Percentiles rank a stretch among this genome's conserved stretches.
Conservation (phyloP, 1,139 yeast species). For the Lodderomyces beijingensis region DNA sequence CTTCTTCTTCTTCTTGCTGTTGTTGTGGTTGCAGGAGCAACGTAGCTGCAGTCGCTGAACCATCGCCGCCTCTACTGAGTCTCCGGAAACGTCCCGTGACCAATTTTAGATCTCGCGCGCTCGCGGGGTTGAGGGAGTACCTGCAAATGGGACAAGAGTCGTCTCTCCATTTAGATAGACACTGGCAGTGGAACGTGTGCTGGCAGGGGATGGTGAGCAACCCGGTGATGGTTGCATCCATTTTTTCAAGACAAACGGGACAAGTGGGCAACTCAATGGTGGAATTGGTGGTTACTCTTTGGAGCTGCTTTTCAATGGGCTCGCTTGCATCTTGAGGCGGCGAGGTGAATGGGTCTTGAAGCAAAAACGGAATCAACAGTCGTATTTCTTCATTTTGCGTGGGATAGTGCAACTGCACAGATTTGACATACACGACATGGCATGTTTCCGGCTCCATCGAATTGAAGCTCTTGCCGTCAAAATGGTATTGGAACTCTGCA, state of each 20-base stretch:
- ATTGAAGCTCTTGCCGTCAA: conserved; percentile 73
- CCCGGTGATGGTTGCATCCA: conserved; percentile 82
- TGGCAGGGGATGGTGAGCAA: conserved; percentile 86
- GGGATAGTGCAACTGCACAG: conserved; percentile 35
- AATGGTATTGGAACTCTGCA: conserved; percentile 56
- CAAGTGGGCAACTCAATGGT: conserved; percentile 80
- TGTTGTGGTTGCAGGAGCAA: conserved; percentile 6
- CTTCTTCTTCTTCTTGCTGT: background rate
- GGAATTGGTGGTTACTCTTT: conserved; percentile 3
- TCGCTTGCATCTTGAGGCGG: conserved; percentile 4
- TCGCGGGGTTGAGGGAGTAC: conserved; percentile 52
- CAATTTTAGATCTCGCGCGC: conserved; percentile 20
- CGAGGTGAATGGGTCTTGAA: conserved; percentile 69
- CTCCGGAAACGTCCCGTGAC: conserved; percentile 1
- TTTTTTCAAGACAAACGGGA: conserved; percentile 87
- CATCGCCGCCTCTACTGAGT: conserved; percentile 3
- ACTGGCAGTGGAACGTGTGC: conserved; percentile 89
- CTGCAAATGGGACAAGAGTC: conserved; percentile 92
- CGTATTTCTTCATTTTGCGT: conserved; percentile 19
- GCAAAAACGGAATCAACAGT: conserved; percentile 55
- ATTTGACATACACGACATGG: conserved; percentile 65
- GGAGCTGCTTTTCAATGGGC: background rate
- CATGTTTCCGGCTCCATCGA: conserved; percentile 89
- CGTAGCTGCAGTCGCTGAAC: conserved; percentile 2
- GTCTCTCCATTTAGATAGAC: conserved; percentile 85